Base-by-base conservation (phyloP, 495 filamentous ascomycete species). In the Tuber calosporum region DNA sequence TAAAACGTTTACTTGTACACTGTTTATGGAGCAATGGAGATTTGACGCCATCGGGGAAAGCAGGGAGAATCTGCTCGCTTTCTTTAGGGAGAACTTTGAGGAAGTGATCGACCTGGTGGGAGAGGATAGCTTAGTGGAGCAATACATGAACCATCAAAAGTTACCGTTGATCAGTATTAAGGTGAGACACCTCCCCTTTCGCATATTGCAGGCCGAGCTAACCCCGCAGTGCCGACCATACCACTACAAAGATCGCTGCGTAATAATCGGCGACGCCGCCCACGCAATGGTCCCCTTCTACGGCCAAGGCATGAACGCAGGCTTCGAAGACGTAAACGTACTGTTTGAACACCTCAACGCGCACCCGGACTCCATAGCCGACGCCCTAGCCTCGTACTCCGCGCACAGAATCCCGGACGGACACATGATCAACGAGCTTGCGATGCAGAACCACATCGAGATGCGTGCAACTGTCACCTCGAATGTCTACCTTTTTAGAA, bases 251-350 rank as follows among this genome's bases (percentile, higher is more conserved):
- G 87, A 88, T 40, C 90, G 89, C n/a, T 91, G 85, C 36, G 92
- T 96, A 70, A 92, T 99, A 73, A 78, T 99, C 62, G 95, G 95
- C 69, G 95, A 99, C 79, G 93, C 95, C 36, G 95, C 95, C 9
- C 96, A 99, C 83, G 96, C 95, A 68, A 97, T 99, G 88, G 93
- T 99, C 0, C 95, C 96, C 1, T 99, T 98, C 85, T 92, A 95
- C 83, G 91, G 91, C 34, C 91, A 98, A 79, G 90, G 92, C 68
- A 91, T 96, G 85, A 93, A 99, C 82, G 88, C 95, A 30, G 89
- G 93, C 2, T 87, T 99, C 72, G 90, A 95, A 82, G 89, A 96
- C 81, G 89, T 95, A 42, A 86, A 89, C n/a, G 87, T 94, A 58
- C 87, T 97, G 17, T 91, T 97, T 79, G 77, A 82, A n/a, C 77